These are phyloP conservation scores for Graphilbum fragrans DNA, from an alignment of 2,329 filamentous ascomycete species.

Conservation along the genomic window DNA sequence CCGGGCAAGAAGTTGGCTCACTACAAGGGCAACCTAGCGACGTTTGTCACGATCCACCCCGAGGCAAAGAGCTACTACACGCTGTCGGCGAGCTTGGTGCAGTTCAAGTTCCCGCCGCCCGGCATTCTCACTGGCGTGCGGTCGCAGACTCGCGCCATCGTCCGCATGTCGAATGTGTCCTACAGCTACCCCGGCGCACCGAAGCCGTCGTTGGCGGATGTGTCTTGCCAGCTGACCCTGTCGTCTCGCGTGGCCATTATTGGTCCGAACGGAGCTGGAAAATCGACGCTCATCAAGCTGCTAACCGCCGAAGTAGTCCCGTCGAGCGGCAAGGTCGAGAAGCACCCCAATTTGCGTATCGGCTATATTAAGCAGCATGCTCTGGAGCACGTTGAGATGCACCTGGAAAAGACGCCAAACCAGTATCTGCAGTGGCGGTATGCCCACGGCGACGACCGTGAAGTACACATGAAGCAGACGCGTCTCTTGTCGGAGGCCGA, in stretches of 20 bases:
- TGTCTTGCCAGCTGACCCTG: conserved; percentile 75
- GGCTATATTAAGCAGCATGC: conserved; percentile 99
- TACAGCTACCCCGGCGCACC: conserved; percentile 86
- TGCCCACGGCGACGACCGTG: conserved; percentile 89
- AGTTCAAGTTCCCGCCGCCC: conserved; percentile 97
- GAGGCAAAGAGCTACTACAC: conserved; percentile 99
- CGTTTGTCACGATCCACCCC: conserved; percentile 79
- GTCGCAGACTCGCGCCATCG: conserved; percentile 83
- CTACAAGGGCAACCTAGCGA: conserved; percentile 72
- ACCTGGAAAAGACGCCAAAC: conserved; percentile 96
- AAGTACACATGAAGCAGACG: conserved; percentile 96
- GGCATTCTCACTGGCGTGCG: conserved; percentile 93
- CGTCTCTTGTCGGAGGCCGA: conserved; percentile 79
- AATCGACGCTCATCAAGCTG: conserved; percentile 96
- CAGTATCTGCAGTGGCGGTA: conserved; percentile 99
- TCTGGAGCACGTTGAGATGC: conserved; percentile 98
- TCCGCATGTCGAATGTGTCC: conserved; percentile 84
- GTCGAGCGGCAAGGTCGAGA: conserved; percentile 77
- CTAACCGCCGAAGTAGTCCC: conserved; percentile 87
- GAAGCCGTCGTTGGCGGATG: conserved; percentile 79
- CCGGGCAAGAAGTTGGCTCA: conserved; percentile 81
- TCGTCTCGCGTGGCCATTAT: conserved; percentile 95
- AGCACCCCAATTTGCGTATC: conserved; percentile 96
- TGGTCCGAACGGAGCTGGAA: conserved; percentile 93
- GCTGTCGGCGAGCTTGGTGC: conserved; percentile 71